phyloP scores from a whole-genome alignment of 1,139 yeast species.

The Hemisphaericaspora xylanilytica region DNA sequence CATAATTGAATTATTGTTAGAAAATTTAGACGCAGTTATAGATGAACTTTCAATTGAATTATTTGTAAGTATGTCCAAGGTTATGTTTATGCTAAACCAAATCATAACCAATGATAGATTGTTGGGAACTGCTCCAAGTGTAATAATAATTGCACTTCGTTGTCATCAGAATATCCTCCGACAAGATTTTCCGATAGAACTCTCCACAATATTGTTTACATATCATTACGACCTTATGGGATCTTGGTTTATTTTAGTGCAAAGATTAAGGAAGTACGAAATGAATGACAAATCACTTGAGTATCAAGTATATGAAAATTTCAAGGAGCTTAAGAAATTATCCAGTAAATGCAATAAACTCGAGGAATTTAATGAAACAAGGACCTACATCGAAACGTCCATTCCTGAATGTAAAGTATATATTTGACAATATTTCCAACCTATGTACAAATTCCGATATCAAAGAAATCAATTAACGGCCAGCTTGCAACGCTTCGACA shows the following conservation, averaged over 20 bases:
- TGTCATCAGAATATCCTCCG: constrained; percentile 20
- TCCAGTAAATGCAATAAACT: constrained; percentile 5
- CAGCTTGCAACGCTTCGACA: constrained; percentile 54
- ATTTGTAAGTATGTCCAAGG: constrained; percentile 27
- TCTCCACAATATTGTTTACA: constrained; percentile 20
- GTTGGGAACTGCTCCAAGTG: constrained; percentile 9
- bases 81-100: constrained; percentile 30
- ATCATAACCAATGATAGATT: constrained; percentile 28
- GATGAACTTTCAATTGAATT: constrained; percentile 7
- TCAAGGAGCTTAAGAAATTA: constrained; percentile 7
- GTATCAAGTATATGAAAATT: constrained; percentile 7
- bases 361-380: constrained; percentile 9
- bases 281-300: constrained; percentile 1
- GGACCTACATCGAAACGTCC: constrained; percentile 6
- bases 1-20: constrained; percentile 5
- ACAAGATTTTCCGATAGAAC: constrained; percentile 13
- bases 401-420: neutral
- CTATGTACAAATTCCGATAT: neutral
- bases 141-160: constrained; percentile 16
- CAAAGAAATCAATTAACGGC: constrained; percentile 16
- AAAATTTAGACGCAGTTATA: constrained; percentile 7
- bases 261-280: constrained; percentile 9
- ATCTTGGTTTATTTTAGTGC: constrained; percentile 25
- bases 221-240: constrained; percentile 37
- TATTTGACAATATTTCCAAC: neutral